Evolutionary conservation across 306 rosid species (phyloP), one percentile per base, ranked within the genome.

Genomic region (Malus asiatica): DNA sequence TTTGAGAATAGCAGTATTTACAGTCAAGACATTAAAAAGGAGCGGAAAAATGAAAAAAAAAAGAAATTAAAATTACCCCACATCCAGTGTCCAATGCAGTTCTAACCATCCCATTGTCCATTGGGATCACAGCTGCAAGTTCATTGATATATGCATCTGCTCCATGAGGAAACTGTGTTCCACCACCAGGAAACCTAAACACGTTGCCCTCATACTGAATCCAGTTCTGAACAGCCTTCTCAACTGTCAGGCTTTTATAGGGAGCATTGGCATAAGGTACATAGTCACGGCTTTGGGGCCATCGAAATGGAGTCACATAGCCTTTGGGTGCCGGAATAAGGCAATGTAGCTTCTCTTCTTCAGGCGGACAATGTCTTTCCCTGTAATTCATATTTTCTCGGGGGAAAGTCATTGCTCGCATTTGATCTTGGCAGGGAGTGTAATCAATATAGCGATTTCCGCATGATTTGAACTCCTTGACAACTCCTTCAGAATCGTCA

Each of bases 221-320:
- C 97, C 97, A 92, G 78, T 92, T 92, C 82, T 92, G 96, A 62
- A 88, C 89, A 76, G 97, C 97, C 88, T 92, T 92, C 86, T 89
- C 97, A 66, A 92, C 91, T 22, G 96, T 88, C 84, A 92, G 70
- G 76, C 93, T 88, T 80, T 85, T 92, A 79, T 92, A 86, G 77
- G 97, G 93, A 0, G 88, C 97, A 83, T 90, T 92, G 19, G 92
- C 90, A 82, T 52, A 92, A 2, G 96, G 96, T 6, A 92, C 97
- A 71, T 88, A 90, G 74, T 92, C 93, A 19, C 93, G 92, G 60
- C 97, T 92, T 81, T 74, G 83, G 38, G 97, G 97, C 96, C 97
- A 92, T 2, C 81, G 88, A 71, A 90, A 92, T 2, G 97, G 96
- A 13, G 92, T 88, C 14, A 87, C 83, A 46, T 92, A 92, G 61